Conservation (phyloP, 164 flowering plant species). For the Magnolia sinica region DNA sequence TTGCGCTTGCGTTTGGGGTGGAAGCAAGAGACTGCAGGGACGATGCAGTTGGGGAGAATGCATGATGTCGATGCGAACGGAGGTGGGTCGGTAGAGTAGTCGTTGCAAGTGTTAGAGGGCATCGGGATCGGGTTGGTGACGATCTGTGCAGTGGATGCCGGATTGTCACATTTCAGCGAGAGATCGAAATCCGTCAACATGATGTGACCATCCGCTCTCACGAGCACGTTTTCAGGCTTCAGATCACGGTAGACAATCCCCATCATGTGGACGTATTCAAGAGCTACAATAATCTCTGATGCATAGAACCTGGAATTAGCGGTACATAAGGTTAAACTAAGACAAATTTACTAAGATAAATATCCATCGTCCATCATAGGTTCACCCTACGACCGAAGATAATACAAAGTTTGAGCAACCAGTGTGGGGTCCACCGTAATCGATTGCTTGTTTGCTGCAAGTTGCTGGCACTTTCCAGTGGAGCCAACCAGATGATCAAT, state of each 20-base stretch:
- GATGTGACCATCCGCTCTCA: slow-evolving; percentile 82
- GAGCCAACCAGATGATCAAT: not conserved
- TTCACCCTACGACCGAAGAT: no score
- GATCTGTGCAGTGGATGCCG: slow-evolving; percentile 53
- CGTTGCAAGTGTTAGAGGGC: slow-evolving; percentile 5
- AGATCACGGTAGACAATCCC: slow-evolving; percentile 90
- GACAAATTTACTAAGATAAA: not conserved
- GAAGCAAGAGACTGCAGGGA: slow-evolving; percentile 78
- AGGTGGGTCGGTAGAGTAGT: slow-evolving; percentile 24
- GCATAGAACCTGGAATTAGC: slow-evolving; percentile 61
- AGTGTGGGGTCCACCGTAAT: not conserved
- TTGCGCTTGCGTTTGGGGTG: slow-evolving; percentile 48
- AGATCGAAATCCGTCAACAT: slow-evolving; percentile 92
- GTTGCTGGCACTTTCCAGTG: not conserved
- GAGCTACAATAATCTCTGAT: slow-evolving; percentile 69
- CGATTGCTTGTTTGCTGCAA: not conserved
- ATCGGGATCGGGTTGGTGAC: slow-evolving; percentile 24
- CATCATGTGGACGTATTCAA: slow-evolving; percentile 84
- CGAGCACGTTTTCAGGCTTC: slow-evolving; percentile 85
- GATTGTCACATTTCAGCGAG: slow-evolving; percentile 56
- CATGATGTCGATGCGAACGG: slow-evolving; percentile 48
- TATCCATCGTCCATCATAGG: no score
- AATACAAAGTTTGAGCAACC: no score
- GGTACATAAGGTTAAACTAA: not conserved
- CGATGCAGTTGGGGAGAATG: slow-evolving; percentile 74